Evolutionary conservation across 139 green algal species (phyloP).

Genomic region (Penium margaritaceum): DNA sequence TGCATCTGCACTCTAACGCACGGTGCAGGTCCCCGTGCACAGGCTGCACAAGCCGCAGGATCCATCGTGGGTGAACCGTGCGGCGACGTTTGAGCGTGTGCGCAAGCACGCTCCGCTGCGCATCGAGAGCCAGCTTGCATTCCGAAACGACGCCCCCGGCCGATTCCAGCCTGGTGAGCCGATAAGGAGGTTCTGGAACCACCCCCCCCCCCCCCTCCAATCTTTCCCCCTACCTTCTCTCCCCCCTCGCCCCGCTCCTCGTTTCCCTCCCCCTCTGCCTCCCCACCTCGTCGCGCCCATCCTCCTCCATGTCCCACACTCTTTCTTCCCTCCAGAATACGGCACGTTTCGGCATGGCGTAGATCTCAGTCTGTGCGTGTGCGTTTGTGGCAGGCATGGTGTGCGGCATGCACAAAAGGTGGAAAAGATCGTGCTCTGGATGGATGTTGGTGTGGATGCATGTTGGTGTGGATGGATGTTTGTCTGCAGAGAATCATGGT

Average conservation of each 20-base stretch:
- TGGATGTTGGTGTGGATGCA: too few relatives aligned
- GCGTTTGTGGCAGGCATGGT: conserved; percentile 27
- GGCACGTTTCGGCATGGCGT: too few relatives aligned
- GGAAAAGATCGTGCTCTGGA: too few relatives aligned
- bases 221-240: neutral
- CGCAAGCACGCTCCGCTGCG: conserved; percentile 4
- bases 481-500: too few relatives aligned
- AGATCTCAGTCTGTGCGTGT: too few relatives aligned
- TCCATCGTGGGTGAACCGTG: conserved; percentile 4
- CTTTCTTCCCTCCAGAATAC: neutral
- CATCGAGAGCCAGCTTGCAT: conserved; percentile 28
- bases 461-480: too few relatives aligned
- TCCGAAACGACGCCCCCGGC: neutral
- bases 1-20: too few relatives aligned
- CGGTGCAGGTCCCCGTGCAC: conserved; percentile 31
- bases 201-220: neutral
- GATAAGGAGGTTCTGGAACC: neutral
- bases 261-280: neutral
- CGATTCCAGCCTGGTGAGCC: conserved; percentile 17
- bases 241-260: neutral
- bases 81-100: neutral
- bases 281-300: neutral
- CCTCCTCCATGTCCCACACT: neutral
- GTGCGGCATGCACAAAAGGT: conserved; percentile 28
- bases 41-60: conserved; percentile 13